Percentiles rank a stretch among this genome's conserved stretches.
phyloP scores from a whole-genome alignment of 495 filamentous ascomycete genomes.

The Podospora anserina region DNA sequence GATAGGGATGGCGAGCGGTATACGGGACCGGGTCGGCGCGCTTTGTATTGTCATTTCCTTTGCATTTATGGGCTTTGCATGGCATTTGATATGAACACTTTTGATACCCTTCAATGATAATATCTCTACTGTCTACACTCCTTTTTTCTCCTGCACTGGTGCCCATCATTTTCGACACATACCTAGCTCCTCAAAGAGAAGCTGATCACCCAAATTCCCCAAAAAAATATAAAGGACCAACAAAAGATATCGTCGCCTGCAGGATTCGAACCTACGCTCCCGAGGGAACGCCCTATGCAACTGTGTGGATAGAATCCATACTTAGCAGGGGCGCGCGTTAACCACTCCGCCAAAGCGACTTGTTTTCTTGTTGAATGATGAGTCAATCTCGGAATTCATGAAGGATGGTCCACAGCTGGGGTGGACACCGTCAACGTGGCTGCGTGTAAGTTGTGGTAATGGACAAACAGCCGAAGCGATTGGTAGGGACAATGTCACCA shows the following conservation, averaged over 20 bases:
- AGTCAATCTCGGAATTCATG: not conserved
- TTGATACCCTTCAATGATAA: constrained; percentile 17
- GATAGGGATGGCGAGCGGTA: not conserved
- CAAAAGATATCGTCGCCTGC: constrained; percentile 23
- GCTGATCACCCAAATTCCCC: not conserved
- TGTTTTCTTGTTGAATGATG: not conserved
- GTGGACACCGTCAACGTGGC: not conserved
- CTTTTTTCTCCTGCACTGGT: no score
- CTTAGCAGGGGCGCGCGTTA: constrained; percentile 23
- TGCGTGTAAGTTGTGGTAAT: not conserved
- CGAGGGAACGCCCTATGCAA: constrained; percentile 26
- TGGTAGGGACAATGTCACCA: not conserved
- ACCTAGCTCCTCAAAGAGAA: not conserved
- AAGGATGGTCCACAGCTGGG: not conserved
- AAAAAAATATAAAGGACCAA: constrained; percentile 5
- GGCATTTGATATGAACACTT: constrained; percentile 8
- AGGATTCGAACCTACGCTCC: constrained; percentile 32
- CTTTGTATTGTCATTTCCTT: not conserved
- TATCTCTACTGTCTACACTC: not conserved
- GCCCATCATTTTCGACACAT: not conserved
- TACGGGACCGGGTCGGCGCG: not conserved
- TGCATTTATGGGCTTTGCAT: not conserved
- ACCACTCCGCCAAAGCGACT: constrained; percentile 20
- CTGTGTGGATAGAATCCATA: constrained; percentile 12
- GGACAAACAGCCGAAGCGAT: not conserved